Evolutionary conservation across 2,329 filamentous ascomycete genomes (phyloP).

Genomic region (Gaeumannomyces tritici): DNA sequence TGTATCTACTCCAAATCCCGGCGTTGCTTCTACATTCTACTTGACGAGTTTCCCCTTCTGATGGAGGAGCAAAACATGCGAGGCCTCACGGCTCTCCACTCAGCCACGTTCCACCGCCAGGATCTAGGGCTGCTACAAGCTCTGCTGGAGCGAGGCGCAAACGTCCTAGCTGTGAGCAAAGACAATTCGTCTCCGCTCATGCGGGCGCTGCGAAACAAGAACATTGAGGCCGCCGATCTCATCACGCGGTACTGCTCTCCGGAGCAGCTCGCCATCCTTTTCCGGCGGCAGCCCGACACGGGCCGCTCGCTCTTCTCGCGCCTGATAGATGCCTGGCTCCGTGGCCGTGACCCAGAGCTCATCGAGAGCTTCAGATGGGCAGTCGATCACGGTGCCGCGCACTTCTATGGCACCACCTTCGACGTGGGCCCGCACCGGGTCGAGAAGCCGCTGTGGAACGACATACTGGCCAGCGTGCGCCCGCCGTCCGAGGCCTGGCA

Average conservation of each 20-base stretch:
- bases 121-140: background rate
- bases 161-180: background rate
- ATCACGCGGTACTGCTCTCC: background rate
- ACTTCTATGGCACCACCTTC: background rate
- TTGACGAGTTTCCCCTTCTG: background rate
- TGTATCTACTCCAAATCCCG: background rate
- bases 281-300: background rate
- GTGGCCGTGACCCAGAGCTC: background rate
- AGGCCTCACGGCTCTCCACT: background rate
- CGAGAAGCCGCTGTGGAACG: background rate
- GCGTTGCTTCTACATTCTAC: background rate
- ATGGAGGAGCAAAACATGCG: background rate
- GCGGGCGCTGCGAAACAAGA: background rate
- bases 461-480: background rate
- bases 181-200: background rate
- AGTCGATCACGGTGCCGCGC: background rate
- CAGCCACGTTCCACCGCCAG: background rate
- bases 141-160: background rate
- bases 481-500: background rate
- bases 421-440: background rate
- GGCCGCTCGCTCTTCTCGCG: background rate
- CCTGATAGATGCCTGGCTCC: background rate
- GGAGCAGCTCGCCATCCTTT: background rate
- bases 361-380: background rate
- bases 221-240: background rate